Evolutionary conservation across 2,329 filamentous ascomycete genomes (phyloP).

Genomic region (Simplicillium aogashimaense): DNA sequence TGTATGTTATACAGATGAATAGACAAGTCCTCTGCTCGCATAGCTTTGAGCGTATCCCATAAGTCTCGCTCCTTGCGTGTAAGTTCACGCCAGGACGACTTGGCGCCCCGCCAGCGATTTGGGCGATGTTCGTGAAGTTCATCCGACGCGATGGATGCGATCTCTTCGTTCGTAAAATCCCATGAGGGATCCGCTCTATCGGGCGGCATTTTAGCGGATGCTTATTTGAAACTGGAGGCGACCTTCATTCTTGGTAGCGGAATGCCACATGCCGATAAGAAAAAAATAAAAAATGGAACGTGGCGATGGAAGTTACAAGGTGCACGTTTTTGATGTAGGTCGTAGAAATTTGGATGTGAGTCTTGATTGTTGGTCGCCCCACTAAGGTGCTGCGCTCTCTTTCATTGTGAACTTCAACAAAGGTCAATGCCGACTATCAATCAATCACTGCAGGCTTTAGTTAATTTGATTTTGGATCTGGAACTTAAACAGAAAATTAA

Average conservation of each 20-base stretch:
- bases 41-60: constrained; percentile 50
- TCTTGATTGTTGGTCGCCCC: no score
- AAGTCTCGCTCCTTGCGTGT: constrained; percentile 55
- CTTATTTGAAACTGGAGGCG: background rate
- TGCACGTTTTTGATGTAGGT: no score
- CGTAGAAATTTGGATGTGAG: no score
- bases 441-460: no score
- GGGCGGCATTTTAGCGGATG: constrained; percentile 5
- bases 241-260: background rate
- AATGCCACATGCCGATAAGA: background rate
- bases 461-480: no score
- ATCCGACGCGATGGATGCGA: constrained; percentile 34
- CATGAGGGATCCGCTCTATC: constrained; percentile 15
- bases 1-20: constrained; percentile 74
- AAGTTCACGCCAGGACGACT: constrained; percentile 55
- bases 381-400: no score
- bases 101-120: constrained; percentile 62
- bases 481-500: background rate
- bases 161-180: constrained; percentile 36
- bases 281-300: background rate
- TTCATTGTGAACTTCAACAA: no score
- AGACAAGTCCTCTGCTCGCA: constrained; percentile 56
- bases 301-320: no score
- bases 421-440: no score
- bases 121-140: constrained; percentile 42